phyloP scores from a whole-genome alignment of 2,329 filamentous ascomycete genomes.

The Nemania sp. region DNA sequence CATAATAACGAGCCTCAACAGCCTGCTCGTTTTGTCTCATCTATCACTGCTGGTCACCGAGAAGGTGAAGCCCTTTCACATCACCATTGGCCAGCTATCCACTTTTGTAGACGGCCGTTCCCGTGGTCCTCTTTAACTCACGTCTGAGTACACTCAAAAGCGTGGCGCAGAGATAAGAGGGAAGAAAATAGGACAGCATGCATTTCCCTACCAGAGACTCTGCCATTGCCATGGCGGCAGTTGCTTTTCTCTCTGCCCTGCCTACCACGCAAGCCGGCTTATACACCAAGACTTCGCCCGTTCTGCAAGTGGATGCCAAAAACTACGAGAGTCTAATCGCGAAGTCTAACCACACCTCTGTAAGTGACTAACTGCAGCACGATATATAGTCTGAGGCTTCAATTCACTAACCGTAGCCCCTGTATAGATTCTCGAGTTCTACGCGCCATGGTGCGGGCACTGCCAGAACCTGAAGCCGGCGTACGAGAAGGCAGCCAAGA shows the following conservation, averaged over 20 bases:
- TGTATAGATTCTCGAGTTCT: slow-evolving; percentile 74
- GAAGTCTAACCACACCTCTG: slow-evolving; percentile 88
- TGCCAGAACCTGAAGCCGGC: slow-evolving; percentile 94
- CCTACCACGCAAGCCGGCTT: slow-evolving; percentile 68
- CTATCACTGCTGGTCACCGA: background rate
- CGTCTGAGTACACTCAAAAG: slow-evolving; percentile 7
- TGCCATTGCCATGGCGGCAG: slow-evolving; percentile 57
- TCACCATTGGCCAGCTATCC: too few relatives aligned
- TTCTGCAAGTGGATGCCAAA: slow-evolving; percentile 78
- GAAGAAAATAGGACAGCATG: slow-evolving; percentile 45
- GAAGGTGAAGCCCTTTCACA: background rate
- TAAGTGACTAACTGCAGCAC: slow-evolving; percentile 50
- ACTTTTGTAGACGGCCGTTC: too few relatives aligned
- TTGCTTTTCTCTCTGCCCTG: slow-evolving; percentile 67
- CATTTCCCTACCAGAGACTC: slow-evolving; percentile 51
- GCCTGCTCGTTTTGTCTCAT: slow-evolving; percentile 19
- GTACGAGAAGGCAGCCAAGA: slow-evolving; percentile 91
- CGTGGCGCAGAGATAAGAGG: slow-evolving; percentile 2
- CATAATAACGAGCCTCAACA: background rate
- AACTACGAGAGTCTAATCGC: slow-evolving; percentile 82
- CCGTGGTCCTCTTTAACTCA: background rate
- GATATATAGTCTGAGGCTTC: background rate
- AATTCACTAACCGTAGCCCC: slow-evolving; percentile 2
- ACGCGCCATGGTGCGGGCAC: slow-evolving; percentile 96
- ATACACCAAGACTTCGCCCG: slow-evolving; percentile 84